Percentiles rank a stretch among this genome's conserved stretches.
phyloP scores from a whole-genome alignment of 805 yeast genomes.

The Ogataea polymorpha region DNA sequence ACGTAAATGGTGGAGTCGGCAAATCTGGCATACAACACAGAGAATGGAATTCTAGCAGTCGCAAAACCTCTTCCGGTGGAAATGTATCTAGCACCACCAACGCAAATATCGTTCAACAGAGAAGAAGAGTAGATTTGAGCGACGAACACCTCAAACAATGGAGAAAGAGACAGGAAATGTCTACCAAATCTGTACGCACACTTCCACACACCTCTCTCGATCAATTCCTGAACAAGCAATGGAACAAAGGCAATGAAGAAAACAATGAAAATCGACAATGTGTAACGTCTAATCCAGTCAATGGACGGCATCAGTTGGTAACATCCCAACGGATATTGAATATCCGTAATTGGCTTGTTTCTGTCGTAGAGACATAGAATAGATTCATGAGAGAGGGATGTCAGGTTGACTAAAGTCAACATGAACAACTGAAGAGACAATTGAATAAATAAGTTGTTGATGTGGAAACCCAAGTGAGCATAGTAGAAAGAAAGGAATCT shows the following conservation, averaged over 20 bases:
- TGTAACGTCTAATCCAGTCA: slow-evolving; percentile 80
- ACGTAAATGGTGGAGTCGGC: slow-evolving; percentile 80
- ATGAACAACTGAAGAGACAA: slow-evolving; percentile 70
- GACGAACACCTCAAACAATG: slow-evolving; percentile 79
- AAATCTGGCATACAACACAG: slow-evolving; percentile 70
- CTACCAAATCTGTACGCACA: slow-evolving; percentile 66
- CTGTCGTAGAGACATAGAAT: slow-evolving; percentile 65
- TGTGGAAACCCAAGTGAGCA: slow-evolving; percentile 86
- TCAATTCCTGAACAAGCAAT: slow-evolving; percentile 71
- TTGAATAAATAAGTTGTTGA: slow-evolving; percentile 75
- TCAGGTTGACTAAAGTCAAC: slow-evolving; percentile 66
- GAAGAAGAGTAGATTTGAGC: slow-evolving; percentile 77
- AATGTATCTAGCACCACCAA: slow-evolving; percentile 86
- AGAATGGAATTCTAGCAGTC: slow-evolving; percentile 73
- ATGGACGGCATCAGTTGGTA: slow-evolving; percentile 70
- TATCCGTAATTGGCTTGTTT: slow-evolving; percentile 65
- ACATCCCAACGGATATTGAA: slow-evolving; percentile 65
- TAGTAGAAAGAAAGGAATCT: slow-evolving; percentile 79
- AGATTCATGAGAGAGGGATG: slow-evolving; percentile 70
- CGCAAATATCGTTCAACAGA: slow-evolving; percentile 63
- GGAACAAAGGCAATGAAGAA: slow-evolving; percentile 80
- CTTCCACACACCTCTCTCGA: slow-evolving; percentile 79
- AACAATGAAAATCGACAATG: slow-evolving; percentile 76
- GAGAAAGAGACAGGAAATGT: slow-evolving; percentile 69
- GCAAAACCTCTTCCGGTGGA: slow-evolving; percentile 88